phyloP scores from a whole-genome alignment of 441 rosid genomes.

The Hypseocharis bilobata region DNA sequence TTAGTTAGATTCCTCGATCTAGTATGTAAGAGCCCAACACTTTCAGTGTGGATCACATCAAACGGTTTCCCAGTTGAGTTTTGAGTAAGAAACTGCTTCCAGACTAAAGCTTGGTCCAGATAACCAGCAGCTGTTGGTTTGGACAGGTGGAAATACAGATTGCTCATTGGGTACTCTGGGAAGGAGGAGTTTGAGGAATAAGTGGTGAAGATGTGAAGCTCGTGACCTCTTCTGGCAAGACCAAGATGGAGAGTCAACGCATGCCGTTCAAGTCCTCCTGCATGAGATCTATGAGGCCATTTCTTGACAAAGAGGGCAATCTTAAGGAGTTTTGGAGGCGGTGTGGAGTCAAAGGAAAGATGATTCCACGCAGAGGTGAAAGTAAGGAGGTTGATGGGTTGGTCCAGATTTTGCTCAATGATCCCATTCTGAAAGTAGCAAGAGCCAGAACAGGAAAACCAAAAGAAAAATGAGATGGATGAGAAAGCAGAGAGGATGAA shows the following conservation, averaged over 20 bases:
- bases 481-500: conserved; percentile 42
- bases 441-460: conserved; percentile 38
- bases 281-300: conserved; percentile 75
- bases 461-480: conserved; percentile 42
- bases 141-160: conserved; percentile 59
- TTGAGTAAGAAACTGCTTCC: conserved; percentile 55
- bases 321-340: conserved; percentile 42
- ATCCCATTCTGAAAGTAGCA: conserved; percentile 28
- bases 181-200: conserved; percentile 41
- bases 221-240: conserved; percentile 72
- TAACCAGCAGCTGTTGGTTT: conserved; percentile 61
- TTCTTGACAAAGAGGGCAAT: conserved; percentile 75
- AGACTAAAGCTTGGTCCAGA: conserved; percentile 59
- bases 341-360: conserved; percentile 36
- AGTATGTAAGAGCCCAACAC: conserved; percentile 78
- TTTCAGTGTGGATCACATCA: conserved; percentile 74
- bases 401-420: conserved; percentile 24
- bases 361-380: conserved; percentile 65
- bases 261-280: conserved; percentile 81
- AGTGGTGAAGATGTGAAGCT: conserved; percentile 76
- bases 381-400: conserved; percentile 43
- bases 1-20: conserved; percentile 52
- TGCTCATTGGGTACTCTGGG: conserved; percentile 38
- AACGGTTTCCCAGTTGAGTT: conserved; percentile 61
- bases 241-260: conserved; percentile 76